A percentile compares a stretch with the other conserved stretches of the same genome.
Conservation (phyloP, 1,284 basidiomycete species). For the Erythrobasidium hasegawianum region DNA sequence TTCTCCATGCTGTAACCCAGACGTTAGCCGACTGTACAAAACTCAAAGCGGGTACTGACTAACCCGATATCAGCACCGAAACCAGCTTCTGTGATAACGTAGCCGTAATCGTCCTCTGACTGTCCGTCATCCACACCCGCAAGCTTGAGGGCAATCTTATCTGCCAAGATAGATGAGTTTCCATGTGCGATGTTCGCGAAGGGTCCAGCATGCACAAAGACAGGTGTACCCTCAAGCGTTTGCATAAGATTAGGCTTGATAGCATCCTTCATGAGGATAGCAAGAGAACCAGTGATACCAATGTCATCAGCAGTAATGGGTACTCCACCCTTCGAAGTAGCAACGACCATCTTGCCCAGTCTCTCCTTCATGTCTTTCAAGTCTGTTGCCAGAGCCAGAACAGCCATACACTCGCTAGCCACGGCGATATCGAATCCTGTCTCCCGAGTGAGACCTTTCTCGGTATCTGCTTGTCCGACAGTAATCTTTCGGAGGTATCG, state of each 20-base stretch:
- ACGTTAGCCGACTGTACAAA: background rate
- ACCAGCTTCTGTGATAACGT: conserved; percentile 96
- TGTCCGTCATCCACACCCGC: conserved; percentile 95
- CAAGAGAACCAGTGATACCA: conserved; percentile 90
- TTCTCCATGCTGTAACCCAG: conserved; percentile 54
- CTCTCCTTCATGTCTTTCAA: conserved; percentile 86
- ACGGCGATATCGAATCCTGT: conserved; percentile 97
- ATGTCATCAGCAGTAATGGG: conserved; percentile 95
- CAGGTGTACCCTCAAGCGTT: conserved; percentile 95
- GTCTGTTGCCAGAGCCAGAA: conserved; percentile 83
- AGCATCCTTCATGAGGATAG: conserved; percentile 97
- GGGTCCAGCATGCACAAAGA: conserved; percentile 97
- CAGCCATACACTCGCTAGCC: conserved; percentile 97
- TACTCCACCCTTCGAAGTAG: conserved; percentile 85
- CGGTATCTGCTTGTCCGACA: conserved; percentile 82
- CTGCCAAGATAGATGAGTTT: conserved; percentile 96
- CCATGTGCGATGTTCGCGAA: conserved; percentile 99
- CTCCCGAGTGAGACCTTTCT: conserved; percentile 81
- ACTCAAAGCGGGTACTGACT: conserved; percentile 3
- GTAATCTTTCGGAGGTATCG: conserved; percentile 93
- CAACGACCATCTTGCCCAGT: conserved; percentile 93
- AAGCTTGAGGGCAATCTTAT: conserved; percentile 91
- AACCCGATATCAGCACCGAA: conserved; percentile 96
- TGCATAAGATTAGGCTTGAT: conserved; percentile 99
- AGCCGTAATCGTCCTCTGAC: conserved; percentile 71